Base-by-base conservation (phyloP, 2,329 filamentous ascomycete species). In the Ceratocystis variospora region DNA sequence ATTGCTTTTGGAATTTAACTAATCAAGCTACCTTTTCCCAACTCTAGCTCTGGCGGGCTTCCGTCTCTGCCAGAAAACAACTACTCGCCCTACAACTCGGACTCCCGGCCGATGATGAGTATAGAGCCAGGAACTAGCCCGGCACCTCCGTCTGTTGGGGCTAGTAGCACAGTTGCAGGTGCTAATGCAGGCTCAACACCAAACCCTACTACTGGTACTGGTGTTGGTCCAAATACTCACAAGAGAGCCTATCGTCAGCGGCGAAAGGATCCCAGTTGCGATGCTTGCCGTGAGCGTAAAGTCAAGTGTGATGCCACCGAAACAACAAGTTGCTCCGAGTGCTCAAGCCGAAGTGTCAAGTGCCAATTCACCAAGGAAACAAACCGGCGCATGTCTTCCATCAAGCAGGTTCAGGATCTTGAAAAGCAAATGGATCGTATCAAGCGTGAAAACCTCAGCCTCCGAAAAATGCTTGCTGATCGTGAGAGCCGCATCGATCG, bases 361-460 rank as follows among this genome's bases (percentile, higher is more conserved):
- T 99, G 94, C 74, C 93, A 97, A 73, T 99, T 99, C 74, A 99
- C 94, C 62, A 99, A 99, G 77, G 94, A 99, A 76, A 99, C 94
- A 12, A 99, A 99, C 75, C 84, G 94, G 68, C 86, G 94, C 69
- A 99, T 99, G 94, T 97, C 94, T 19, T 97, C 93, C 1, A 97
- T 97, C 77, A 99, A 97, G 83, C 94, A 96, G 79, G 89, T 97
- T 12, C 94, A 97, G 76, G 94, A 99, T 74, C 80, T 99, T 31
- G 93, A 97, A 77, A 94, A 90, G 75, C 92, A 96, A 76, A 84
- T 96, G 72, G 83, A 88, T 61, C 83, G 87, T 64, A 82, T 94
- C 50, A 89, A 87, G 73, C 85, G 90, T 67, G 89, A 96, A 74
- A 92, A 96, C 72, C 81, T 79, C 66, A 87, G 86, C 68, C 78